Conservation (phyloP, 2,329 filamentous ascomycete species). For the Aspergillus puulaauensis region DNA sequence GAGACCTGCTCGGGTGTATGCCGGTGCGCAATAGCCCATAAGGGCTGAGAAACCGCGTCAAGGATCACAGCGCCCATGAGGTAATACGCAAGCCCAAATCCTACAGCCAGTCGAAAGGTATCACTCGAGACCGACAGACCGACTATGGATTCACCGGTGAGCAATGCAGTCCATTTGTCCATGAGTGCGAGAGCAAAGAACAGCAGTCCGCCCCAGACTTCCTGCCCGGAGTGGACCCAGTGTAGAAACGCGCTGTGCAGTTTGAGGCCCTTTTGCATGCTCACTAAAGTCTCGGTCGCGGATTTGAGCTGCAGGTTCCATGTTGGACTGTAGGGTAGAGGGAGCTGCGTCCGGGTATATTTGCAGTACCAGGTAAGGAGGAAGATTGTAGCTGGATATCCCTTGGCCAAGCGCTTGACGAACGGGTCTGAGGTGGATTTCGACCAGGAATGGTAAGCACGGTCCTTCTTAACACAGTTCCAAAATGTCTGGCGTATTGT, state of each 20-base stretch:
- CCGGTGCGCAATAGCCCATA: constrained; percentile 8
- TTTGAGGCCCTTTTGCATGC: constrained; percentile 55
- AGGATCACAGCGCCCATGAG: constrained; percentile 57
- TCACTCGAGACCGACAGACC: constrained; percentile 40
- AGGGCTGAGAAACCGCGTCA: constrained; percentile 41
- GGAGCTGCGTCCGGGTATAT: constrained; percentile 40
- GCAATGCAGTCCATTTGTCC: constrained; percentile 54
- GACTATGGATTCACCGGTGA: constrained; percentile 45
- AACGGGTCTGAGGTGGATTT: constrained; percentile 46
- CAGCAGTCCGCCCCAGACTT: constrained; percentile 53
- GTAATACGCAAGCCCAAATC: constrained; percentile 57
- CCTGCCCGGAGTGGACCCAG: constrained; percentile 55
- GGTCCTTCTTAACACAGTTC: constrained; percentile 45
- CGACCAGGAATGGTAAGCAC: constrained; percentile 41
- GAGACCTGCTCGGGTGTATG: constrained; percentile 7
- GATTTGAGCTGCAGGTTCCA: constrained; percentile 58
- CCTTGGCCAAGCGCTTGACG: constrained; percentile 49
- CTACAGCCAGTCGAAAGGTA: constrained; percentile 47
- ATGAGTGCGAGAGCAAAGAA: constrained; percentile 56
- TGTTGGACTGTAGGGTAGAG: constrained; percentile 53
- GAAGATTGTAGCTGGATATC: constrained; percentile 53
- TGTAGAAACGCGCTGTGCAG: constrained; percentile 58
- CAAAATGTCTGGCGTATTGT: constrained; percentile 40
- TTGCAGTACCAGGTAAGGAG: constrained; percentile 54
- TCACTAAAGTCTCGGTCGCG: constrained; percentile 52